These are phyloP conservation scores for Hypoxylon sp. DNA, from an alignment of 2,329 filamentous ascomycete genomes.

Conservation along the genomic window DNA sequence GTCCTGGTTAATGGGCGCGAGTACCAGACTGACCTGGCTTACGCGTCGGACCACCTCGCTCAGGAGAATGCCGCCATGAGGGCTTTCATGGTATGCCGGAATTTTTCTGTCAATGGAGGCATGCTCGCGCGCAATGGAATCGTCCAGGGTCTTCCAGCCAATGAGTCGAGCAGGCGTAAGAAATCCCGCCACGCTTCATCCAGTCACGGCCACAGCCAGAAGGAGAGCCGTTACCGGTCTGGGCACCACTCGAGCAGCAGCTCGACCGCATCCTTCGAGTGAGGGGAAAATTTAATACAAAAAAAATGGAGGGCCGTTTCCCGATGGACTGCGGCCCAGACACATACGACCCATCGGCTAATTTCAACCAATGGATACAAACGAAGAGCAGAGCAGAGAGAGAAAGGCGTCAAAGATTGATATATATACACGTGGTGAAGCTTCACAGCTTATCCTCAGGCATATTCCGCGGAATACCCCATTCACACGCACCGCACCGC, in stretches of 20 bases:
- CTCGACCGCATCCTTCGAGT: slow-evolving; percentile 73
- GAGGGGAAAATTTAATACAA: slow-evolving; percentile 48
- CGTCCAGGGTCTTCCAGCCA: slow-evolving; percentile 75
- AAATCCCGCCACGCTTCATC: slow-evolving; percentile 67
- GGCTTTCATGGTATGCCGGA: slow-evolving; percentile 97
- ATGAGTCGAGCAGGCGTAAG: slow-evolving; percentile 67
- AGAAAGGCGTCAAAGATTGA: slow-evolving; percentile 51
- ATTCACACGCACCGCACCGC: slow-evolving; percentile 44
- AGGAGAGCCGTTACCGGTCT: slow-evolving; percentile 64
- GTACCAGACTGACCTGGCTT: slow-evolving; percentile 91
- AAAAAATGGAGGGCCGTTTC: slow-evolving; percentile 18
- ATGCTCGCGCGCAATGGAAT: slow-evolving; percentile 82
- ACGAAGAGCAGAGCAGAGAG: slow-evolving; percentile 36
- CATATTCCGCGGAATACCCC: slow-evolving; percentile 54
- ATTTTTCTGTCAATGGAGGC: slow-evolving; percentile 96
- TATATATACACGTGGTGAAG: slow-evolving; percentile 58
- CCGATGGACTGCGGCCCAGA: slow-evolving; percentile 33
- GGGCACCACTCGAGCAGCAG: slow-evolving; percentile 74
- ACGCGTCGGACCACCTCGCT: slow-evolving; percentile 85
- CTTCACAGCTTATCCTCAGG: slow-evolving; percentile 57
- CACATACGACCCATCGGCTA: slow-evolving; percentile 44
- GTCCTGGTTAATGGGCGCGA: slow-evolving; percentile 97
- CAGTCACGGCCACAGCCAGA: slow-evolving; percentile 59
- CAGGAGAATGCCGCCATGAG: slow-evolving; percentile 96
- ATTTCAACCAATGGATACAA: slow-evolving; percentile 50